Percentiles rank a stretch among this genome's conserved stretches.
phyloP scores from a whole-genome alignment of 2,329 filamentous ascomycete genomes.

The Neopestalotiopsis rosae region DNA sequence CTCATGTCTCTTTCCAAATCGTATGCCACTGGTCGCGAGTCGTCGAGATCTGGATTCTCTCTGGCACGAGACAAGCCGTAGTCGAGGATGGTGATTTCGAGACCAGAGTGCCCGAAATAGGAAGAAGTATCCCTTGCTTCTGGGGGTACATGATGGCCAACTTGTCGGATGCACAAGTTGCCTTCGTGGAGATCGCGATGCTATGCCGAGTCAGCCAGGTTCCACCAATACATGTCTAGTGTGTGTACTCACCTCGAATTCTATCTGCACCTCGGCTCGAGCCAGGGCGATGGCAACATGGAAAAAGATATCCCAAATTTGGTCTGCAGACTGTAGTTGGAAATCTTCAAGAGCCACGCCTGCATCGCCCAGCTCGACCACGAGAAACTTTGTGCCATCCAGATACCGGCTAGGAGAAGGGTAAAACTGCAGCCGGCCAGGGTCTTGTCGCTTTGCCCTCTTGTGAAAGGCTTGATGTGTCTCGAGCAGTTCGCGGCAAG shows the following conservation, averaged over 20 bases:
- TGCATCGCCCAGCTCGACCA: conserved; percentile 68
- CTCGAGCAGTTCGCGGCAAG: conserved; percentile 57
- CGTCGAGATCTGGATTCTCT: conserved; percentile 42
- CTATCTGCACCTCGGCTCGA: conserved; percentile 60
- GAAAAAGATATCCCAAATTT: conserved; percentile 69
- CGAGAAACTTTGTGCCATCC: conserved; percentile 62
- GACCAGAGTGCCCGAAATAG: conserved; percentile 63
- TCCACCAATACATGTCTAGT: neutral
- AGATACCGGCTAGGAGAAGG: conserved; percentile 65
- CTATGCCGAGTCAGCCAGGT: conserved; percentile 39
- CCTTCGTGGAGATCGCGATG: conserved; percentile 71
- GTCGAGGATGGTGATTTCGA: conserved; percentile 69
- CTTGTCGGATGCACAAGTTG: conserved; percentile 63
- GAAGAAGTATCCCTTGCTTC: conserved; percentile 36
- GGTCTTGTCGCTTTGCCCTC: conserved; percentile 59
- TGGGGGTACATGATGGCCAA: conserved; percentile 39
- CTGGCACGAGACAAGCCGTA: conserved; percentile 67
- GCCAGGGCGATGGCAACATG: conserved; percentile 65
- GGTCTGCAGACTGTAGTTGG: conserved; percentile 49
- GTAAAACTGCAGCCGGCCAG: conserved; percentile 64
- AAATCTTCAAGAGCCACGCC: conserved; percentile 66
- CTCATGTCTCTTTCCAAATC: conserved; percentile 65
- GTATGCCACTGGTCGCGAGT: conserved; percentile 52
- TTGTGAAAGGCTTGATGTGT: conserved; percentile 66
- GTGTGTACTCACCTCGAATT: conserved; percentile 59